Evolutionary conservation across 495 filamentous ascomycete species (phyloP), one percentile per base, ranked within the genome.

Genomic region (Penicillium fimorum): DNA sequence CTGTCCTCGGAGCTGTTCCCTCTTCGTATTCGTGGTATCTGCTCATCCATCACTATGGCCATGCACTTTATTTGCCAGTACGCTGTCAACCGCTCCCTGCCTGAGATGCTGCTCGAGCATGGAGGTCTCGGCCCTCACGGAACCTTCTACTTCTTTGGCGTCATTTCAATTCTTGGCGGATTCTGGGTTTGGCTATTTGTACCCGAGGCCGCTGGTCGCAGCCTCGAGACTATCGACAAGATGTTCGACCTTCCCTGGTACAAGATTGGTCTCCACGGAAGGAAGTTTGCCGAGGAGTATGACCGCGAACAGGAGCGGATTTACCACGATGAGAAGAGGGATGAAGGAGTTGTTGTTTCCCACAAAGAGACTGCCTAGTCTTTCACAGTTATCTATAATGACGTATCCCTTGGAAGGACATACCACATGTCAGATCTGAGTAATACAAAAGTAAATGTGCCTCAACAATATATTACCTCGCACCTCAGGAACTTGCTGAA

Each of bases 31-130:
- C 47, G 58, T 47, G 52, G 52, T 47, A 55, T 55, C 18, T 55
- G 52, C 15, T 55, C 52, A 5, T 55, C 52, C 22, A 61, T 64
- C 18, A 50, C 58, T 22, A 64, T 64, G 61, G 55, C 58, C 35
- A 74, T 85, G 41, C 82, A 87, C 61, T 86, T 84, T 64, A 79
- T 71, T 25, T 83, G 84, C 53, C 83, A 86, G 63, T 85, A 85
- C 57, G 82, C 47, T 8, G 47, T 50, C 30, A 50, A 50, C 30
- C 47, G 47, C 12, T 32, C 29, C 12, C 30, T 50, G 18, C 47
- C 47, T n/a, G 47, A 50, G 30, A 50, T 50, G 47, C 12, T 50
- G 32, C 47, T 50, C 18, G 47, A 50, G 47, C 3, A 48, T 48
- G 29, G 17, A 15, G 44, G 44, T n/a, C 47, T 50, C 24, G 47